Evolutionary conservation across 257 asterid genomes (phyloP).

Genomic region (Sherardia arvensis): DNA sequence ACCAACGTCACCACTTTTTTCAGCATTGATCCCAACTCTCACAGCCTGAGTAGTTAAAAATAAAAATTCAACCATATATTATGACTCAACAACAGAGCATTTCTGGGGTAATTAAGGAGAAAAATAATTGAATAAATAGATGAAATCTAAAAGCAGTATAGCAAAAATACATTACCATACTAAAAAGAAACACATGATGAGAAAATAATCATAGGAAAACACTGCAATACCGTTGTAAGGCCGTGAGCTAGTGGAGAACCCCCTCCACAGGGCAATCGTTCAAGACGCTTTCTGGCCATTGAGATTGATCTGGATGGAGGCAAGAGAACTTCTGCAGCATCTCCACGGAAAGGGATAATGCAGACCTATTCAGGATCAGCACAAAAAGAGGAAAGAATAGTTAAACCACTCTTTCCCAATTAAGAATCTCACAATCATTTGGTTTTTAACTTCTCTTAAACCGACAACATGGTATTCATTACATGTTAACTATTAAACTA

Average conservation of each 20-base stretch:
- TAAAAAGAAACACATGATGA: neutral
- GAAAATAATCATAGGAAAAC: neutral
- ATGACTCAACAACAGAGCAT: neutral
- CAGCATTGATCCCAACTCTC: constrained; percentile 94
- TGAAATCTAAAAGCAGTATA: neutral
- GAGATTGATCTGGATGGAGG: constrained; percentile 98
- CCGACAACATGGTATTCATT: neutral
- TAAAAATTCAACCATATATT: neutral
- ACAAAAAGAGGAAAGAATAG: constrained; percentile 7
- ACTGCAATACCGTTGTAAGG: constrained; percentile 65
- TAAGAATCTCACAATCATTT: neutral
- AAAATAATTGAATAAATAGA: neutral
- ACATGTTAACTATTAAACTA: neutral
- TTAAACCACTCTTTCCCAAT: neutral
- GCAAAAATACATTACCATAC: neutral
- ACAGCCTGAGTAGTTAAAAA: constrained; percentile 55
- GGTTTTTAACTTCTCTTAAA: neutral
- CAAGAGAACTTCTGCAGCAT: constrained; percentile 92
- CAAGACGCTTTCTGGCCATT: constrained; percentile 97
- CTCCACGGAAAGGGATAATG: constrained; percentile 99
- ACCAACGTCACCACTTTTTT: constrained; percentile 97
- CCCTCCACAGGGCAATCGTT: constrained; percentile 99
- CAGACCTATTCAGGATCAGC: constrained; percentile 50
- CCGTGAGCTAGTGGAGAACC: constrained; percentile 99
- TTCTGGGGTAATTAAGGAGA: neutral